A percentile compares a stretch with the other conserved stretches of the same genome.
Conservation (phyloP, 2,329 filamentous ascomycete species). For the Claviceps sp. region DNA sequence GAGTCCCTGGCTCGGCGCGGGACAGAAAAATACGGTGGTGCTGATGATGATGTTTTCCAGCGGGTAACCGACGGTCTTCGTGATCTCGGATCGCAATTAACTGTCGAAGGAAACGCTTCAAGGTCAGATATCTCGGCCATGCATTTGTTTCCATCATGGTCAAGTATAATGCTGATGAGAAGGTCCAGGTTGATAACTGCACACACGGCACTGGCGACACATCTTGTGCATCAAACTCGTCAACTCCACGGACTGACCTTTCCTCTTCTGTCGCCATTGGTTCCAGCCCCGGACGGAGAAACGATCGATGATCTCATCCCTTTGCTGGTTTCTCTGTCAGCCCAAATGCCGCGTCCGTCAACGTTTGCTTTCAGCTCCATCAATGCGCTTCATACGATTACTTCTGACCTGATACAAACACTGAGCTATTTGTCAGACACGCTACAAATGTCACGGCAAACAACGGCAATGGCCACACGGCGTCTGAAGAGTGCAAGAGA, state of each 20-base stretch:
- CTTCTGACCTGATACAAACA: slow-evolving; percentile 60
- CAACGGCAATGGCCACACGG: slow-evolving; percentile 67
- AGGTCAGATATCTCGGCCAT: slow-evolving; percentile 33
- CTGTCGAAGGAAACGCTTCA: slow-evolving; percentile 57
- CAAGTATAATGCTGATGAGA: not conserved
- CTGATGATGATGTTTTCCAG: slow-evolving; percentile 52
- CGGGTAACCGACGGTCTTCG: slow-evolving; percentile 56
- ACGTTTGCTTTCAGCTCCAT: slow-evolving; percentile 53
- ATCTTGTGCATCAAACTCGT: slow-evolving; percentile 62
- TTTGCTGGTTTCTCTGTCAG: slow-evolving; percentile 49
- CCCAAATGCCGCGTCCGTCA: slow-evolving; percentile 52
- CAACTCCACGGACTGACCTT: slow-evolving; percentile 62
- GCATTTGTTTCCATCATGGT: not conserved
- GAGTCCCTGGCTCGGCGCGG: slow-evolving; percentile 55
- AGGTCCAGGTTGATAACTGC: slow-evolving; percentile 56
- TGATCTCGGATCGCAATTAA: slow-evolving; percentile 59
- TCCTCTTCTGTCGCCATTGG: slow-evolving; percentile 54
- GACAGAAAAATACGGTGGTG: slow-evolving; percentile 51
- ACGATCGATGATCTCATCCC: slow-evolving; percentile 57
- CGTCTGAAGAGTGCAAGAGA: slow-evolving; percentile 72
- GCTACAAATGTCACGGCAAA: slow-evolving; percentile 86
- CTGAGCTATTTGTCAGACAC: slow-evolving; percentile 82
- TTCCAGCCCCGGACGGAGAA: slow-evolving; percentile 47
- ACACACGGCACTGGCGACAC: slow-evolving; percentile 59
- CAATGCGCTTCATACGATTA: slow-evolving; percentile 54